Base-by-base conservation (phyloP, 306 rosid species). In the Acacia confusa region DNA sequence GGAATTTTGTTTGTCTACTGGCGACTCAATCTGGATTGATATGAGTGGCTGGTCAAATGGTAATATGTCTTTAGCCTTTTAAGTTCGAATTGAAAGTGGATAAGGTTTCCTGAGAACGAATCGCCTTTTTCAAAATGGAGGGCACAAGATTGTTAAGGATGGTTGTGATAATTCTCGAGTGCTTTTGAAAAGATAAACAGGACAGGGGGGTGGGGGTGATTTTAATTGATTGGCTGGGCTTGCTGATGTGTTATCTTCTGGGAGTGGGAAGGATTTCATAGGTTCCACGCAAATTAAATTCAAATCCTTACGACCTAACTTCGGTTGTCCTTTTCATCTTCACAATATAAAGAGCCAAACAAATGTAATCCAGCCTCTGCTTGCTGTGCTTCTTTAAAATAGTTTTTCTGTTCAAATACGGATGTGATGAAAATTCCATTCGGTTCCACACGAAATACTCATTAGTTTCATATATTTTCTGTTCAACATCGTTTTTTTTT, bases 21-120 rank as follows among this genome's bases (percentile, higher is more conserved):
- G 25, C 17, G 7, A 8, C 9, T 34, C 25, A 14, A 36, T 36
- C 41, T 74, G 78, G 52, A 24, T n/a, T 34, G 57, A 78, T 83
- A 4, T 71, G 27, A 38, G 44, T 83, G 70, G 79, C 70, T 40
- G 58, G 67, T 52, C 58, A 68, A 70, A 41, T 48, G 30, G 63
- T 36, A 66, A 38, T 75, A 75, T 85, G 76, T 68, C 83, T 48
- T 8, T 27, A 58, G 25, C 27, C 84, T 66, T 70, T 1, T 30
- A n/a, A 69, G 47, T 74, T 81, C 74, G 78, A 82, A 73, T 81
- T 36, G 52, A 74, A 81, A 61, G 38, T 58, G 43, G 24, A n/a
- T 60, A 43, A n/a, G 28, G 79, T 75, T 10, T n/a, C 12, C 38
- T 24, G 55, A 58, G 15, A 38, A 38, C 25, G 30, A 55, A 57